Percentiles rank a stretch among this genome's conserved stretches.
These are phyloP conservation scores for Penicillium sclerotigenum DNA, from an alignment of 2,329 filamentous ascomycete genomes.

Conservation along the genomic window DNA sequence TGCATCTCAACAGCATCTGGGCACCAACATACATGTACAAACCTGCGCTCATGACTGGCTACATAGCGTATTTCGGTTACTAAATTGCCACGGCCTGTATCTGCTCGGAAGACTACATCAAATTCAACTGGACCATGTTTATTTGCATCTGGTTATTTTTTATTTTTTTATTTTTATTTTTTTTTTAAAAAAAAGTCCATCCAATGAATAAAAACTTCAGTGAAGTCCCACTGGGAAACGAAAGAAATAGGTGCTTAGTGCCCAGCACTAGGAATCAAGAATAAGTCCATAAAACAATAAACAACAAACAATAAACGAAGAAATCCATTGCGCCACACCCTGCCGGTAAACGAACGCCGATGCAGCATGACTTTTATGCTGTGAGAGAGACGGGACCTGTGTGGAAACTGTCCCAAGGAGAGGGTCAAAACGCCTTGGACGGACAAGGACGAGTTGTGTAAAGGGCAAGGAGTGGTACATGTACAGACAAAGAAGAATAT, in stretches of 20 bases:
- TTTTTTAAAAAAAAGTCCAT: neutral
- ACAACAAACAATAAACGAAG: neutral
- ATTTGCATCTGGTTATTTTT: too few species aligned
- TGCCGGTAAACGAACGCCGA: slow-evolving; percentile 19
- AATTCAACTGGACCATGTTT: neutral
- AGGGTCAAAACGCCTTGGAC: slow-evolving; percentile 20
- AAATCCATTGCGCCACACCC: slow-evolving; percentile 7
- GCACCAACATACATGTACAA: neutral
- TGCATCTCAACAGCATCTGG: neutral
- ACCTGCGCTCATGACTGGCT: slow-evolving; percentile 3
- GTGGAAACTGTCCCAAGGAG: slow-evolving; percentile 4
- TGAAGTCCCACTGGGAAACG: neutral
- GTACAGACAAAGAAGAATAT: slow-evolving; percentile 12
- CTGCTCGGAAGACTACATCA: neutral
- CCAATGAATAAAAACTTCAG: neutral
- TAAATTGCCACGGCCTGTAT: slow-evolving; percentile 15
- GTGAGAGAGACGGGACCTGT: neutral
- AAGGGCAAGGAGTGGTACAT: slow-evolving; percentile 9
- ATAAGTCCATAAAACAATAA: neutral
- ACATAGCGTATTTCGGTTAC: slow-evolving; percentile 11
- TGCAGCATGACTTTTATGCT: slow-evolving; percentile 6
- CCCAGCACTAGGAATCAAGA: slow-evolving; percentile 9
- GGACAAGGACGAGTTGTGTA: slow-evolving; percentile 12
- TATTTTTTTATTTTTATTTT: slow-evolving; percentile 1
- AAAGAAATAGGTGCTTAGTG: slow-evolving; percentile 4